Percentiles rank a stretch among this genome's conserved stretches.
These are phyloP conservation scores for Saccharomycopsis hybrid DNA, from an alignment of 1,139 yeast genomes.

Conservation along the genomic window DNA sequence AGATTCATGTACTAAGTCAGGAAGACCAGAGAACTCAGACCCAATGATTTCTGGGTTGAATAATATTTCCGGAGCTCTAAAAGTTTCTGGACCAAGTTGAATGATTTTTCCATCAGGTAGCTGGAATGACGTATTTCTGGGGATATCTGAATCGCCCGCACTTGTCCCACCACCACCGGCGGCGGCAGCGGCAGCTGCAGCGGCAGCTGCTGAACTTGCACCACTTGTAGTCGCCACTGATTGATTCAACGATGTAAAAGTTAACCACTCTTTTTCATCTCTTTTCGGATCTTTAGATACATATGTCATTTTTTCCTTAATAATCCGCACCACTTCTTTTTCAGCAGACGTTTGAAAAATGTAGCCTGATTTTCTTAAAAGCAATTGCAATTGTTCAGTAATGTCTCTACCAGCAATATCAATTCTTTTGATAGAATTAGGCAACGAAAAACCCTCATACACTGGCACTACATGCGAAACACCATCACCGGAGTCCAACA, in stretches of 20 bases:
- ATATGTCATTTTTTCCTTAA: constrained; percentile 72
- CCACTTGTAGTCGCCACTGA: background rate
- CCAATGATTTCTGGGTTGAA: constrained; percentile 80
- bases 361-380: constrained; percentile 62
- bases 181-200: constrained; percentile 1
- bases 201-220: background rate
- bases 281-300: constrained; percentile 61
- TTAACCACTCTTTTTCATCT: constrained; percentile 57
- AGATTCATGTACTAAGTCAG: constrained; percentile 59
- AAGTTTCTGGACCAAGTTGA: constrained; percentile 53
- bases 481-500: constrained; percentile 88
- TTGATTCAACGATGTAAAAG: constrained; percentile 21
- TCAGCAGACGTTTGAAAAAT: constrained; percentile 66
- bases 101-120: constrained; percentile 69
- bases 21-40: constrained; percentile 65
- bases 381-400: constrained; percentile 64
- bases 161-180: background rate
- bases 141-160: constrained; percentile 11
- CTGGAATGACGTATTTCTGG: constrained; percentile 38
- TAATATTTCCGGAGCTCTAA: constrained; percentile 64
- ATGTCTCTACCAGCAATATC: constrained; percentile 87
- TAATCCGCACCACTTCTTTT: constrained; percentile 67
- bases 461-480: constrained; percentile 86
- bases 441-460: constrained; percentile 78
- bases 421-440: constrained; percentile 64